Conservation (phyloP, 371 early-diverging fungal species). For the Mortierella sp. region DNA sequence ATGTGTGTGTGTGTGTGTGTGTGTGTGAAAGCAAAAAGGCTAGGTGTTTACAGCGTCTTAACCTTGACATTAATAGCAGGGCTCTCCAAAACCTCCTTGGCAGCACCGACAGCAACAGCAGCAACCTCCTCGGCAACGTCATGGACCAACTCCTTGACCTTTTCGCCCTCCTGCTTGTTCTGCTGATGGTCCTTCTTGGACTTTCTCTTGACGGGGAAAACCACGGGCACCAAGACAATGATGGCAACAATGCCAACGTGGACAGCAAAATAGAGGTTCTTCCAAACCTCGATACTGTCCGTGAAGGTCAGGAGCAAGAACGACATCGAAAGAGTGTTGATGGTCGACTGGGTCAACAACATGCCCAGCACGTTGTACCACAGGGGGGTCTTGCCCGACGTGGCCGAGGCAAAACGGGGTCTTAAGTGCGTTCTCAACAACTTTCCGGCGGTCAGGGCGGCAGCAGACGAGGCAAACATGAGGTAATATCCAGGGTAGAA, state of each 20-base stretch:
- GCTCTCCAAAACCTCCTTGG: conserved; percentile 31
- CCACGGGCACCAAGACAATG: conserved; percentile 34
- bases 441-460: conserved; percentile 62
- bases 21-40: background rate
- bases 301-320: conserved; percentile 76
- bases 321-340: conserved; percentile 79
- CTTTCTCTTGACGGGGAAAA: conserved; percentile 47
- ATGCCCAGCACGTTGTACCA: conserved; percentile 80
- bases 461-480: conserved; percentile 66
- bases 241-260: conserved; percentile 66
- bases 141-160: conserved; percentile 30
- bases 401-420: conserved; percentile 69
- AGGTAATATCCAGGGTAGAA: conserved; percentile 92
- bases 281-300: conserved; percentile 72
- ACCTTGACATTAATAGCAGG: conserved; percentile 19
- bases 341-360: conserved; percentile 69
- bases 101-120: conserved; percentile 18
- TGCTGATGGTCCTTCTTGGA: conserved; percentile 35
- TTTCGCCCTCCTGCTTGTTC: conserved; percentile 21
- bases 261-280: conserved; percentile 66
- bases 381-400: conserved; percentile 55
- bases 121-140: conserved; percentile 34
- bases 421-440: conserved; percentile 77
- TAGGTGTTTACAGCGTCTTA: conserved; percentile 23
- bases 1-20: no score